These are phyloP conservation scores for Galerina sulciceps DNA, from an alignment of 768 basidiomycete species.

Conservation along the genomic window DNA sequence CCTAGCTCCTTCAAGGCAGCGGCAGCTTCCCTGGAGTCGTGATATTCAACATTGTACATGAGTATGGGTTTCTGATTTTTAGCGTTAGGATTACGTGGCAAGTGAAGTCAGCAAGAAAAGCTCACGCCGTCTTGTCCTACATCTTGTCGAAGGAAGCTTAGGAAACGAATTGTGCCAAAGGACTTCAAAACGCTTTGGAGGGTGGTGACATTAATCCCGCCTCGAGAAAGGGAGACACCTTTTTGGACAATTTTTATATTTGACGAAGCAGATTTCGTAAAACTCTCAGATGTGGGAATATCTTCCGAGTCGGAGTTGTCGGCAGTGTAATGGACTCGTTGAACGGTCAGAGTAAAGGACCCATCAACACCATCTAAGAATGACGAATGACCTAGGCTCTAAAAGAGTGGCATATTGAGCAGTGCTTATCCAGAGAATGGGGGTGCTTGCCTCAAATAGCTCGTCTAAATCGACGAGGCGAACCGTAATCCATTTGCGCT, in stretches of 20 bases:
- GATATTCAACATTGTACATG: constrained; percentile 68
- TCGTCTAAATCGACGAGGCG: constrained; percentile 50
- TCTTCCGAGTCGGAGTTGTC: neutral
- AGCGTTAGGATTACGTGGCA: neutral
- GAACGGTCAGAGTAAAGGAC: constrained; percentile 52
- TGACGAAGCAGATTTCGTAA: constrained; percentile 3
- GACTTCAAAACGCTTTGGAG: constrained; percentile 37
- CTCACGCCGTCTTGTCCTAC: constrained; percentile 29
- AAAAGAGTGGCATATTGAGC: constrained; percentile 9
- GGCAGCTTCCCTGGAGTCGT: constrained; percentile 63
- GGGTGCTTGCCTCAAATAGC: constrained; percentile 41
- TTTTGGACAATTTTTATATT: neutral
- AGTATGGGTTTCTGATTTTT: constrained; percentile 19
- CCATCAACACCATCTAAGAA: constrained; percentile 59
- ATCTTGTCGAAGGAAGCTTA: constrained; percentile 25
- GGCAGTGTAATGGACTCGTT: constrained; percentile 20
- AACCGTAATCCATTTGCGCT: constrained; percentile 39
- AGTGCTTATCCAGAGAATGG: constrained; percentile 5
- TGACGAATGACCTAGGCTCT: constrained; percentile 60
- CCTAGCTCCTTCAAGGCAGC: constrained; percentile 55
- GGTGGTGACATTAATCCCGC: constrained; percentile 27
- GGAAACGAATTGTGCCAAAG: constrained; percentile 37
- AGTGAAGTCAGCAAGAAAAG: neutral
- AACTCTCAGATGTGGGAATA: neutral
- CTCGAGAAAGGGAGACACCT: neutral